Evolutionary conservation across 257 asterid species (phyloP).

Genomic region (Jacaranda copaia): DNA sequence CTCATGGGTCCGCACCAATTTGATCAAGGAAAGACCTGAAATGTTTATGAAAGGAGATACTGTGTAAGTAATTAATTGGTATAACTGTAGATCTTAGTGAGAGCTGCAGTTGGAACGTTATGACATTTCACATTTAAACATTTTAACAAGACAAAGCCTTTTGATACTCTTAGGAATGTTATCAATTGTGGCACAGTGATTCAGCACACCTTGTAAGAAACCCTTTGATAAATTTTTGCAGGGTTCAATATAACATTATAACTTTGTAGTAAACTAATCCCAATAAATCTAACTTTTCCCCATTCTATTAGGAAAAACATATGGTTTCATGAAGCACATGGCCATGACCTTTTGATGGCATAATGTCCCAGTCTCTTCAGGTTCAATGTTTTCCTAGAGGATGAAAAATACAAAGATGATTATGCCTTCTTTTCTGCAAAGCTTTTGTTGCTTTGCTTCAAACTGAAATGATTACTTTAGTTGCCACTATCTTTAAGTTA

Average conservation of each 20-base stretch:
- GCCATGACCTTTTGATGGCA: neutral
- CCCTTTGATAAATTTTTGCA: too few species aligned
- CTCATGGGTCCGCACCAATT: conserved; percentile 83
- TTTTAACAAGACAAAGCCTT: neutral
- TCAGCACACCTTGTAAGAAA: neutral
- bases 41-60: conserved; percentile 98
- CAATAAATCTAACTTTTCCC: neutral
- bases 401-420: neutral
- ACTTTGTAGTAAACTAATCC: neutral
- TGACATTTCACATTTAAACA: conserved; percentile 10
- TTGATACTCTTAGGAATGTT: conserved; percentile 1
- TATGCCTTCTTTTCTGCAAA: neutral
- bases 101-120: conserved; percentile 7
- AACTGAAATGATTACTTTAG: neutral
- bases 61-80: conserved; percentile 65
- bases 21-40: conserved; percentile 98
- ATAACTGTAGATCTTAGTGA: neutral
- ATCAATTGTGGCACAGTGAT: conserved; percentile 2
- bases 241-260: neutral
- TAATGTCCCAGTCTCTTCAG: neutral
- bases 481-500: neutral
- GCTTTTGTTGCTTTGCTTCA: neutral
- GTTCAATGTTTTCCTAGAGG: neutral
- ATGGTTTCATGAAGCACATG: neutral
- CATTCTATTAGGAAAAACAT: neutral